A percentile compares a stretch with the other conserved stretches of the same genome.
Evolutionary conservation across 148 eudicot genomes (phyloP).

Genomic region (Chenopodium quinoa): DNA sequence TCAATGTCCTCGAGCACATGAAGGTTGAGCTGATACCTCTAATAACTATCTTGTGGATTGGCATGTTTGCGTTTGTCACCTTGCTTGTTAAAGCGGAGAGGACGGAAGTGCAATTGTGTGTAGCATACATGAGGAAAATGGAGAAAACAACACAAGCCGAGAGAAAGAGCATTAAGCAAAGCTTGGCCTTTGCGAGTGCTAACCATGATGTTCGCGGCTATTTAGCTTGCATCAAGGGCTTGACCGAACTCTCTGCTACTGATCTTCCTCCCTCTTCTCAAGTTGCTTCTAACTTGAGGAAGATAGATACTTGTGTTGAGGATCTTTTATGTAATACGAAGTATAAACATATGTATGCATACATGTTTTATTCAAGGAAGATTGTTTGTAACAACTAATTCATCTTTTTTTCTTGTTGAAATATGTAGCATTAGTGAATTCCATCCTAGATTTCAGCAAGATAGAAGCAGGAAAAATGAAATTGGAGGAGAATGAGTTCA

Average conservation of each 20-base stretch:
- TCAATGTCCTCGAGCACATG: slow-evolving; percentile 26
- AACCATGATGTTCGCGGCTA: slow-evolving; percentile 77
- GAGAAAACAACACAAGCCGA: slow-evolving; percentile 69
- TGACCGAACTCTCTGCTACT: slow-evolving; percentile 35
- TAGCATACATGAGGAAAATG: slow-evolving; percentile 55
- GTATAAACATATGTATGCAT: neutral
- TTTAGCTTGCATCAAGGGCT: slow-evolving; percentile 58
- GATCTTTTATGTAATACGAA: slow-evolving; percentile 56
- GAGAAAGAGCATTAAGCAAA: slow-evolving; percentile 58
- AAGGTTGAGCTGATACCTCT: slow-evolving; percentile 30
- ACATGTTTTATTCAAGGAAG: too few relatives aligned
- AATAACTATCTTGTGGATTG: slow-evolving; percentile 24
- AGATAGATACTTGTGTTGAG: slow-evolving; percentile 41
- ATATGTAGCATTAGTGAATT: slow-evolving; percentile 56
- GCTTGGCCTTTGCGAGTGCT: slow-evolving; percentile 58
- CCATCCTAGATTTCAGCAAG: slow-evolving; percentile 69
- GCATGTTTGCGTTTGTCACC: slow-evolving; percentile 23
- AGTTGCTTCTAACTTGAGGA: slow-evolving; percentile 42
- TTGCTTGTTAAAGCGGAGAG: slow-evolving; percentile 31
- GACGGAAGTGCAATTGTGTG: slow-evolving; percentile 44
- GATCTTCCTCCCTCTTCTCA: slow-evolving; percentile 45
- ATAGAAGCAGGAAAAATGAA: slow-evolving; percentile 84
- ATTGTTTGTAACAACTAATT: too few relatives aligned
- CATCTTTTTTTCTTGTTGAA: neutral
- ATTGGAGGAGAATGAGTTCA: slow-evolving; percentile 55